Evolutionary conservation across 768 basidiomycete species (phyloP), one percentile per base, ranked within the genome.

Genomic region (Clitopilus hobsonii): DNA sequence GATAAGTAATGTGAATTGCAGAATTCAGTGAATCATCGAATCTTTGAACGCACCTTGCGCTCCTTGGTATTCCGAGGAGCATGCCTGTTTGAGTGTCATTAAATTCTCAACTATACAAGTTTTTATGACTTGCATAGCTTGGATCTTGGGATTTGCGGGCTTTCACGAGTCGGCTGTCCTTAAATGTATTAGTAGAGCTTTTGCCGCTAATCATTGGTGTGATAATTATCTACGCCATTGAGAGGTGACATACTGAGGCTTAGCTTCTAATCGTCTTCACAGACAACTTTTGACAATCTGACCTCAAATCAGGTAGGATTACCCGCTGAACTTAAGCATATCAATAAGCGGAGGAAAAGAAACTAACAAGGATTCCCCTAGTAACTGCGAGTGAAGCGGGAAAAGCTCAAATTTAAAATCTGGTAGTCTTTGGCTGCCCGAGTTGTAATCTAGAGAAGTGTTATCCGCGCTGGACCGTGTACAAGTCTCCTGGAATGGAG

Each of bases 271-370:
- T 18, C 38, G 38, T 45, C 38, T n/a, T 24, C 45, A 48, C n/a
- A 11, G 23, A 48, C 45, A 18, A 24, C 32, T 13, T 30, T 53
- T 48, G 50, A 29, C 45, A 30, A 18, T 54, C 56, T 81, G 84
- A 83, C 83, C 85, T 87, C 85, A 84, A 81, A 85, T 86, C 84
- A 83, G 82, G 83, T 79, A 83, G 83, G 85, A 84, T 77, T 86
- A 87, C 86, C 84, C 82, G 80, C 85, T 85, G 83, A 86, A 87
- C 83, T 87, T 87, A 86, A 87, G 86, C 85, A 86, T 86, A 87
- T 87, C 83, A 88, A 85, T 86, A 86, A 88, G 86, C 81, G 81
- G 85, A 87, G 86, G 86, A 87, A 87, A 88, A 88, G 86, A 86
- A 88, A 88, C 84, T 86, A 88, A 87, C 86, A 81, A 85, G 85